A percentile compares a stretch with the other conserved stretches of the same genome.
Evolutionary conservation across 179 eudicot species (phyloP).

Genomic region (Camellia oleifera): DNA sequence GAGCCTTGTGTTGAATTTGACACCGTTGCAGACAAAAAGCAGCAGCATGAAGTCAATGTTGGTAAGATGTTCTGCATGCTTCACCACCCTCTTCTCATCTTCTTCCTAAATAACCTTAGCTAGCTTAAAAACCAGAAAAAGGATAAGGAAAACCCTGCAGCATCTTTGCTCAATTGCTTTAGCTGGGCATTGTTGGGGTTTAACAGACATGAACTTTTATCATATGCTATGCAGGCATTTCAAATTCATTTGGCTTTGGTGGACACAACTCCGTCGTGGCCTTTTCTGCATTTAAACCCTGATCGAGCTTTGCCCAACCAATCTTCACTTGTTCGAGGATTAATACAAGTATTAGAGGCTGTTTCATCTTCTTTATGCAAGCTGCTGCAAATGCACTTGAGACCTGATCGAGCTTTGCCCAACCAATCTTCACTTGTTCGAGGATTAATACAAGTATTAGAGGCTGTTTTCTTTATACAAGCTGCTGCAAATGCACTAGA

Average conservation of each 20-base stretch:
- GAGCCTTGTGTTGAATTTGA: conserved; percentile 89
- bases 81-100: too few species aligned
- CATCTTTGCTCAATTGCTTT: background rate
- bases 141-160: background rate
- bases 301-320: conserved; percentile 17
- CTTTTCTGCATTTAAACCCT: conserved; percentile 80
- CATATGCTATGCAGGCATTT: conserved; percentile 56
- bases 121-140: too few species aligned
- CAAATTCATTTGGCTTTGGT: conserved; percentile 88
- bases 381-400: conserved; percentile 40
- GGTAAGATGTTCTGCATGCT: conserved; percentile 47
- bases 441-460: background rate
- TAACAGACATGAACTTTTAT: background rate
- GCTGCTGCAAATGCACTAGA: background rate
- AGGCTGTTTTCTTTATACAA: conserved; percentile 6
- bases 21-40: conserved; percentile 72
- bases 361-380: background rate
- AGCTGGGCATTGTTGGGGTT: background rate
- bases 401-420: conserved; percentile 36
- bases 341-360: conserved; percentile 1
- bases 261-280: conserved; percentile 89
- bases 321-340: background rate
- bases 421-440: background rate
- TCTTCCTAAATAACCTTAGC: background rate
- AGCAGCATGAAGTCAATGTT: conserved; percentile 89